A percentile compares a stretch with the other conserved stretches of the same genome.
phyloP scores from a whole-genome alignment of 768 basidiomycete genomes.

The Pholiota conissans region DNA sequence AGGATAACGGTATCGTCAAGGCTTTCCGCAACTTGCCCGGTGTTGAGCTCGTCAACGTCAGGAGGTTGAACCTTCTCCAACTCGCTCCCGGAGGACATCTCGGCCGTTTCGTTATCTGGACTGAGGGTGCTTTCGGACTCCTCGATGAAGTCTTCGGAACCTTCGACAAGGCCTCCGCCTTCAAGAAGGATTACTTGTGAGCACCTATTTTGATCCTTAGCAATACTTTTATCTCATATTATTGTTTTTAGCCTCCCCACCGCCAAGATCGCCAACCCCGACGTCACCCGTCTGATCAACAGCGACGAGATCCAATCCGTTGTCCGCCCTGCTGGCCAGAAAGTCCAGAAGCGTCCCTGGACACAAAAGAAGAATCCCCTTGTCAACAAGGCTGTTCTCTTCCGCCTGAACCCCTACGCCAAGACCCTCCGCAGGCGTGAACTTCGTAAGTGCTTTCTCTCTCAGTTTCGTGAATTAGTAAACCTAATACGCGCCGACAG shows the following conservation, averaged over 20 bases:
- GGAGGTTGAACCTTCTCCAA: conserved; percentile 94
- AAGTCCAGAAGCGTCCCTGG: conserved; percentile 90
- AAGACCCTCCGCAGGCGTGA: conserved; percentile 91
- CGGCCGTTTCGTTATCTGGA: conserved; percentile 99
- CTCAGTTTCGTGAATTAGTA: background rate
- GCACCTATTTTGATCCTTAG: conserved; percentile 18
- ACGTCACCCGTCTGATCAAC: conserved; percentile 97
- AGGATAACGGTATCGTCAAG: conserved; percentile 96
- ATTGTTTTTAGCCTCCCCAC: conserved; percentile 69
- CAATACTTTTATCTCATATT: background rate
- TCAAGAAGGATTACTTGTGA: conserved; percentile 90
- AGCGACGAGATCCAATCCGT: conserved; percentile 97
- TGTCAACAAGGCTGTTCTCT: conserved; percentile 89
- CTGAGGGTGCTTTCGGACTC: conserved; percentile 87
- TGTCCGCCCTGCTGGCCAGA: conserved; percentile 85
- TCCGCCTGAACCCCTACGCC: conserved; percentile 98
- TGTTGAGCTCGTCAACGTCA: conserved; percentile 95
- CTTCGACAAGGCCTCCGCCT: conserved; percentile 79
- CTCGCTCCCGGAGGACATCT: conserved; percentile 99
- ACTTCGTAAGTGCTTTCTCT: conserved; percentile 58
- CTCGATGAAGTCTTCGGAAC: conserved; percentile 97
- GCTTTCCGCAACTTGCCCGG: conserved; percentile 99
- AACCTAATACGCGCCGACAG: conserved; percentile 36
- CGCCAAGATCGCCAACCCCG: conserved; percentile 96
- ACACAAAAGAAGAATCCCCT: conserved; percentile 99